Base-by-base conservation (phyloP, 495 filamentous ascomycete species). In the Margaritispora aquatica region DNA sequence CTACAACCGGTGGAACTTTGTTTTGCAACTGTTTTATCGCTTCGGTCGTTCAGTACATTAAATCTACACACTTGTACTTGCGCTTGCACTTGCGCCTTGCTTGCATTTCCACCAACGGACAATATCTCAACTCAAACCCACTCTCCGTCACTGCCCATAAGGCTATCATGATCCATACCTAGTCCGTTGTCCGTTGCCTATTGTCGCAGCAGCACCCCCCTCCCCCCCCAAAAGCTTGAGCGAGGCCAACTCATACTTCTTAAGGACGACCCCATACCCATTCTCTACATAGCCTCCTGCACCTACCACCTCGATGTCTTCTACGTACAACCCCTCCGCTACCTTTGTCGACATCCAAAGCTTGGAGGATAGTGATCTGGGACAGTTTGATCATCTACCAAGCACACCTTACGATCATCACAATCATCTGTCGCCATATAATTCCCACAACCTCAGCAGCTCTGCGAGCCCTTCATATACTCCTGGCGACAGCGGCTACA, bases 131-230 rank as follows among this genome's bases (percentile, higher is more conserved):
- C 47, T 22, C n/a, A 5, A 9, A 7, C 5, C 19, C 47, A 50
- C 24, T 22, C 5, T 11, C 7, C 47, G 20, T n/a, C 24, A 24
- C 44, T 47, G 47, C 47, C 49, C 54, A 22, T 34, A 52, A 64
- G 65, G 61, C 59, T 64, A 67, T 21, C 65, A 67, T 67, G 65
- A 63, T 56, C 59, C 46, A 27, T 44, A 55, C 58, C 54, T n/a
- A n/a, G n/a, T n/a, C n/a, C n/a, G n/a, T 58, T 27, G 61, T 27
- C 48, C 21, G 26, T 29, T 61, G 52, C 64, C 41, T 50, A 34
- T 64, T 64, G 59, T 62, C 58, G 11, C 51, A 55, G 26, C 51
- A 58, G n/a, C n/a, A n/a, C n/a, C n/a, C n/a, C n/a, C n/a, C n/a
- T n/a, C n/a, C n/a, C n/a, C n/a, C 57, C 54, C 11, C 50, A 48